Evolutionary conservation across 139 green algal genomes (phyloP).

Genomic region (Chlamydomonas eustigma): DNA sequence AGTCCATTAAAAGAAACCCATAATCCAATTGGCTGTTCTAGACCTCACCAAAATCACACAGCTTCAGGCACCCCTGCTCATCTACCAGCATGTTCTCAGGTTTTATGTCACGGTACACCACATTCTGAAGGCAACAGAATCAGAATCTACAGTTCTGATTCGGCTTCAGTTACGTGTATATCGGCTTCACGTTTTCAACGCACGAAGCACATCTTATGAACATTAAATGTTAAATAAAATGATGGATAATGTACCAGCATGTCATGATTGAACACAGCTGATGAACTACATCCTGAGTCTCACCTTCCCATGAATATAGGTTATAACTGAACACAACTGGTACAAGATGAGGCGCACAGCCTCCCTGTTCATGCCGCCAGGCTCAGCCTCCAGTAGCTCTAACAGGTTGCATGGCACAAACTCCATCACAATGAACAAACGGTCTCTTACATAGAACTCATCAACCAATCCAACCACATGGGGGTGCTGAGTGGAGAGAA

Average conservation of each 20-base stretch:
- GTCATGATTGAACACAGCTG: background rate
- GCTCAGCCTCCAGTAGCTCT: conserved; percentile 54
- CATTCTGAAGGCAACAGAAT: conserved; percentile 19
- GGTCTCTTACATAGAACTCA: conserved; percentile 51
- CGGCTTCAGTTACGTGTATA: no score
- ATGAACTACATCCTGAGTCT: background rate
- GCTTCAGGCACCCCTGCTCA: conserved; percentile 48
- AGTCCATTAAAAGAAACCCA: no score
- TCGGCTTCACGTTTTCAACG: no score
- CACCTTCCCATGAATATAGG: conserved; percentile 53
- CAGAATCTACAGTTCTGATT: no score
- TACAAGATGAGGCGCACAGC: conserved; percentile 47
- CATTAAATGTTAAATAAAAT: conserved; percentile 3
- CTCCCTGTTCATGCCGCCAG: conserved; percentile 40
- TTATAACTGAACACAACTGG: conserved; percentile 58
- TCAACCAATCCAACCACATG: conserved; percentile 50
- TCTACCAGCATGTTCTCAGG: conserved; percentile 63
- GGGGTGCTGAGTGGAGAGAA: conserved; percentile 38
- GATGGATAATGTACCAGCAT: background rate
- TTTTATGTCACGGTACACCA: conserved; percentile 66
- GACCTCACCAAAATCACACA: conserved; percentile 40
- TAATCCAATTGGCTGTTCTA: no score
- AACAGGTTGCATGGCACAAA: conserved; percentile 61
- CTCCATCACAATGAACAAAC: conserved; percentile 66
- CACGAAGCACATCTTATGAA: no score